Evolutionary conservation across 768 basidiomycete genomes (phyloP), one percentile per base, ranked within the genome.

Genomic region (Candolleomyces efflorescens): DNA sequence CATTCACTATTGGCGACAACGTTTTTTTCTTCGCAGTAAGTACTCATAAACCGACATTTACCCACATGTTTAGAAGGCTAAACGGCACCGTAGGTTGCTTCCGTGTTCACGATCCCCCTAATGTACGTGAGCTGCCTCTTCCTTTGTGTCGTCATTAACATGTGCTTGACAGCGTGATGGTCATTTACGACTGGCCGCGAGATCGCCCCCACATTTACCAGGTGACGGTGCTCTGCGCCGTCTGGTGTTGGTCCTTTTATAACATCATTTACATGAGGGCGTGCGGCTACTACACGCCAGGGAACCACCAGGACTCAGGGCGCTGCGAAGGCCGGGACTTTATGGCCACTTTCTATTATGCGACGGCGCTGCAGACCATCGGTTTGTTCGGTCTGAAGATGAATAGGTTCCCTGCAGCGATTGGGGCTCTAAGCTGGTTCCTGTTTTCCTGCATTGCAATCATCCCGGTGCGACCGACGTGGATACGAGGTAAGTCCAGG

Each of bases 141-240:
- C 12, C 54, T 15, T 32, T 32, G 32, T 32, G 32, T 32, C 32
- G 49, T 24, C 54, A 56, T 53, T 48, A 39, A 47, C 43, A 39
- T 54, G 24, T 39, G 23, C 49, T 23, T 3, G 32, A 22, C 50
- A 78, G 79, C 26, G 67, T 82, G 52, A 78, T 90, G 76, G 80
- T 91, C 56, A 73, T 86, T 55, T 86, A 81, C 64, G 86, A 93
- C 73, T 85, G 83, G 76, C 90, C 90, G 1, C 77, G 86, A 44
- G 81, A 86, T 59, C 77, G 81, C 18, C 74, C 75, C 13, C 68
- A 73, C 26, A 68, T 80, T 4, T 92, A 90, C 68, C 91, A 92
- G 70, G 50, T 75, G n/a, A 74, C 81, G 47, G 71, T 90, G 17
- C 69, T 77, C 3, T 67, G 79, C 49, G 79, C 86, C 2, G 78